These are phyloP conservation scores for Odonthalia washingtoniensis DNA, from an alignment of 31 red algal genomes.

Conservation along the genomic window DNA sequence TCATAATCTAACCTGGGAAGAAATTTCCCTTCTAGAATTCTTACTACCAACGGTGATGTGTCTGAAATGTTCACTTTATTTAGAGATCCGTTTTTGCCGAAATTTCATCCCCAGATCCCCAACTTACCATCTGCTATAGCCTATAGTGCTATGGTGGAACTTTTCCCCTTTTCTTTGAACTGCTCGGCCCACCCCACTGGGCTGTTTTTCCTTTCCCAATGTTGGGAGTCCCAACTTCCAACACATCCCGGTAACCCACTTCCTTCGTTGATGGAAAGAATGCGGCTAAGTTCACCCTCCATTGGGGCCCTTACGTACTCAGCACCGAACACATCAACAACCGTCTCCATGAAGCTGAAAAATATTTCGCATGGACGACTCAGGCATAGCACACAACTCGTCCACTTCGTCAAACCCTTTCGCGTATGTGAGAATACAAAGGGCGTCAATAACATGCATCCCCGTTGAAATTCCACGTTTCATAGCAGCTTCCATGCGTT, in stretches of 20 bases:
- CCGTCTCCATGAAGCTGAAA: background rate
- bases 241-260: background rate
- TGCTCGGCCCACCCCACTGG: too few relatives aligned
- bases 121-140: conserved; percentile 9
- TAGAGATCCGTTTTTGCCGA: background rate
- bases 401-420: conserved; percentile 1
- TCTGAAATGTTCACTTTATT: conserved; percentile 7
- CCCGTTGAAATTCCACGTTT: background rate
- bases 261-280: background rate
- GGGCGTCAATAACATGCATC: too few relatives aligned
- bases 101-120: background rate
- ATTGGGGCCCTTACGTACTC: background rate
- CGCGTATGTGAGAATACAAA: background rate
- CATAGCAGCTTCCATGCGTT: background rate
- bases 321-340: background rate
- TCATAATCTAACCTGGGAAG: background rate
- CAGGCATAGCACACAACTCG: background rate
- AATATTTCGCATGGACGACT: background rate
- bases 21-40: background rate
- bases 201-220: background rate
- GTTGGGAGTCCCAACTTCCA: too few relatives aligned
- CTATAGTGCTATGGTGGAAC: background rate
- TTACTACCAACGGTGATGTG: background rate
- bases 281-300: background rate
- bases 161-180: too few relatives aligned